These are phyloP conservation scores for Cercospora zeae-maydis DNA, from an alignment of 2,329 filamentous ascomycete species.

Conservation along the genomic window DNA sequence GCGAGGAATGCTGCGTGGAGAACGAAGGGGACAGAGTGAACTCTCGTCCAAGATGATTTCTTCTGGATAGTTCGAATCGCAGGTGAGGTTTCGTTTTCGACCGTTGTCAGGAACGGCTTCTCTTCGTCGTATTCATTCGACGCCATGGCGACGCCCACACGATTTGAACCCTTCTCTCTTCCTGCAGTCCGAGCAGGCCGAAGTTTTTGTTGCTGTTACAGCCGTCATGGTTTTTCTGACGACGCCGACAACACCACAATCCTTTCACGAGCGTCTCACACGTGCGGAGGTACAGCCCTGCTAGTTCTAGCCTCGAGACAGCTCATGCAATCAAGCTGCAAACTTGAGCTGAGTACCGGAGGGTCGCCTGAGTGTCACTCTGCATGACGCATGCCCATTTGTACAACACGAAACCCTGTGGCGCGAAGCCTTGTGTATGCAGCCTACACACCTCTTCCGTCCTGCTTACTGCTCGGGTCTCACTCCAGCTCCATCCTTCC, in stretches of 20 bases:
- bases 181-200: neutral
- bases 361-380: neutral
- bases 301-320: neutral
- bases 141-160: neutral
- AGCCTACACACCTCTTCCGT: neutral
- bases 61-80: neutral
- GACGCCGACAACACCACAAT: neutral
- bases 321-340: neutral
- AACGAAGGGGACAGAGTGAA: constrained; percentile 11
- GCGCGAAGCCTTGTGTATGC: neutral
- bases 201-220: neutral
- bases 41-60: constrained; percentile 4
- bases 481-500: neutral
- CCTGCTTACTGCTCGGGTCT: neutral
- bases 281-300: neutral
- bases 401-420: neutral
- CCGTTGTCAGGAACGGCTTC: constrained; percentile 11
- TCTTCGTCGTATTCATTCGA: constrained; percentile 11
- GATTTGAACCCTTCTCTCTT: neutral
- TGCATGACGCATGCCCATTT: neutral
- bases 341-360: neutral
- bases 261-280: neutral
- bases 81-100: neutral
- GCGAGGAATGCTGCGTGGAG: constrained; percentile 13
- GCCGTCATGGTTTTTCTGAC: neutral